These are phyloP conservation scores for Pseudogymnoascus sp. DNA, from an alignment of 2,329 filamentous ascomycete species.

Conservation along the genomic window DNA sequence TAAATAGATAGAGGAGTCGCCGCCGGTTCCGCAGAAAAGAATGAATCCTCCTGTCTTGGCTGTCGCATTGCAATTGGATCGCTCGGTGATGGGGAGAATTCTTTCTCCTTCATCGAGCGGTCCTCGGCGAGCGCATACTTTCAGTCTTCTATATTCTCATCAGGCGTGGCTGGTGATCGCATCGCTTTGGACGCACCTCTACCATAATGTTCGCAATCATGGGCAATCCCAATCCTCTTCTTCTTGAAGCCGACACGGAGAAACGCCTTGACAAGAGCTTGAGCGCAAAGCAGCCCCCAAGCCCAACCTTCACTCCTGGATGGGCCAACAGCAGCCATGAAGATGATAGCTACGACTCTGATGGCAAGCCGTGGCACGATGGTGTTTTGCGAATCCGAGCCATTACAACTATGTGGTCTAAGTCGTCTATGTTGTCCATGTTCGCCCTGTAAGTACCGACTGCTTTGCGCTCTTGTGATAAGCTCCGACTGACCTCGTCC, in stretches of 20 bases:
- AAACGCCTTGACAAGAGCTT: neutral
- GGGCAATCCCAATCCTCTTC: neutral
- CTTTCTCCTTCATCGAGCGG: neutral
- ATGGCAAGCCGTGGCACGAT: constrained; percentile 1
- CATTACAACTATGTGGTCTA: constrained; percentile 5
- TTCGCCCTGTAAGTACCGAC: neutral
- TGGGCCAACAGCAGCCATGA: neutral
- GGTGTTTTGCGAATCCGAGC: constrained; percentile 3
- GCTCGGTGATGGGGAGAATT: neutral
- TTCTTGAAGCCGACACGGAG: neutral
- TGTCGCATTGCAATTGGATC: neutral
- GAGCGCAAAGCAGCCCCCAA: neutral
- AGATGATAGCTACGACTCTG: neutral
- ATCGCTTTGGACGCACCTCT: neutral
- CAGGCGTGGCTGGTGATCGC: neutral
- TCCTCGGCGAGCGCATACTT: neutral
- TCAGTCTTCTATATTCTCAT: neutral
- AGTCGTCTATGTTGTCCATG: neutral
- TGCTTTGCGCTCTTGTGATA: neutral
- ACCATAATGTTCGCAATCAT: neutral
- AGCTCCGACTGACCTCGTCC: neutral
- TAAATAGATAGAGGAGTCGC: neutral
- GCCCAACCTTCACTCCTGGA: neutral
- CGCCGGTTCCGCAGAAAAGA: neutral
- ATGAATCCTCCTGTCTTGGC: neutral